phyloP scores from a whole-genome alignment of 192 early-diverging fungal genomes.

The Coemansia sp. region DNA sequence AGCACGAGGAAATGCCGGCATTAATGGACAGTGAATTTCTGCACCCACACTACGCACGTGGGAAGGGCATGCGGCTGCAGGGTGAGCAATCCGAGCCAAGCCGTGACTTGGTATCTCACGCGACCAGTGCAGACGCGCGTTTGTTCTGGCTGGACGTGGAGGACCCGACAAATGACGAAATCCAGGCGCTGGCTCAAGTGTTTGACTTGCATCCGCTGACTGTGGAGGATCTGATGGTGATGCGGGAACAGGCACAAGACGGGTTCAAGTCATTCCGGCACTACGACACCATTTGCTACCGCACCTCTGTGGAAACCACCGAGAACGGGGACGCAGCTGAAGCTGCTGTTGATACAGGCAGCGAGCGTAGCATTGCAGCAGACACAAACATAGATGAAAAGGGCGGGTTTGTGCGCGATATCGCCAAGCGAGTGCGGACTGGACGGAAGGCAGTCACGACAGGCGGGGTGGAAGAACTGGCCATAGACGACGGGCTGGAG shows the following conservation, averaged over 20 bases:
- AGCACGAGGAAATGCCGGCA: neutral
- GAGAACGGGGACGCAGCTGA: neutral
- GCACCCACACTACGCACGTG: slow-evolving; percentile 38
- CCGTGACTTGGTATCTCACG: slow-evolving; percentile 9
- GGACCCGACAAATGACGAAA: slow-evolving; percentile 62
- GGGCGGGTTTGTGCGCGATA: slow-evolving; percentile 21
- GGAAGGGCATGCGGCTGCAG: slow-evolving; percentile 2
- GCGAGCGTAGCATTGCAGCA: neutral
- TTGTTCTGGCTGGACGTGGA: slow-evolving; percentile 71
- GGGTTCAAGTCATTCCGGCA: slow-evolving; percentile 85
- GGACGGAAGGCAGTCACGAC: slow-evolving; percentile 1
- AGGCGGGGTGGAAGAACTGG: neutral
- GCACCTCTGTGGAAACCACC: slow-evolving; percentile 52
- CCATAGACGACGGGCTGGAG: slow-evolving; percentile 24
- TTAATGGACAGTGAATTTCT: slow-evolving; percentile 20
- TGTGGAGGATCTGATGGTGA: slow-evolving; percentile 74
- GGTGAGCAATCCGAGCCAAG: neutral
- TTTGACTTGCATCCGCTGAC: slow-evolving; percentile 89
- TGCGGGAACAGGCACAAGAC: slow-evolving; percentile 74
- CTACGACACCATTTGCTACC: slow-evolving; percentile 86
- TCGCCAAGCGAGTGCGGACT: slow-evolving; percentile 13
- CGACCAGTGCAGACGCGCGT: slow-evolving; percentile 41
- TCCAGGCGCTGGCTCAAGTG: slow-evolving; percentile 58
- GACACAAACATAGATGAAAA: slow-evolving; percentile 3
- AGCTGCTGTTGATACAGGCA: neutral